Percentiles rank a stretch among this genome's conserved stretches.
These are phyloP conservation scores for Zalaria sp. DNA, from an alignment of 2,329 filamentous ascomycete species.

Conservation along the genomic window DNA sequence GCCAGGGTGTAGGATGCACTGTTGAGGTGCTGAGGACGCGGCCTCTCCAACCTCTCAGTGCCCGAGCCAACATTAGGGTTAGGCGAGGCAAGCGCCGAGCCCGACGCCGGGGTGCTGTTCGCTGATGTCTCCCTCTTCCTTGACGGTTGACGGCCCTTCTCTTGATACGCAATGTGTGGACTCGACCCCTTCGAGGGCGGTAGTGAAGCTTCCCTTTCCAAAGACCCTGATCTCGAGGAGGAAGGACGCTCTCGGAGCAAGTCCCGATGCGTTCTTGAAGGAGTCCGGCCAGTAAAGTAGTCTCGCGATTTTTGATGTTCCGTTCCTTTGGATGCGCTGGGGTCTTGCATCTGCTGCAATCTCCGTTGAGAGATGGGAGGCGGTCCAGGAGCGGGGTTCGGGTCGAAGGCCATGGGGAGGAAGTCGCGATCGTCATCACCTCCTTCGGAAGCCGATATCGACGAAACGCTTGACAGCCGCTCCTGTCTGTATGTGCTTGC, in stretches of 20 bases:
- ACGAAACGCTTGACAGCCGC: constrained; percentile 54
- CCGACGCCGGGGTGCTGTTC: constrained; percentile 12
- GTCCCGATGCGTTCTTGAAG: constrained; percentile 23
- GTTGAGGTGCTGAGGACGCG: constrained; percentile 13
- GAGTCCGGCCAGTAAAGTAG: constrained; percentile 26
- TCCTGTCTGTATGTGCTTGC: constrained; percentile 66
- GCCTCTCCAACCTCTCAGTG: constrained; percentile 33
- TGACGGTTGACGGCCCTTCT: constrained; percentile 56
- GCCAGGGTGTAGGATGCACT: constrained; percentile 13
- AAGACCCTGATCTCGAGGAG: constrained; percentile 30
- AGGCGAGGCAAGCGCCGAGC: constrained; percentile 14
- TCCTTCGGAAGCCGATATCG: constrained; percentile 37
- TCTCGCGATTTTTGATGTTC: constrained; percentile 23
- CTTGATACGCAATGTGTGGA: constrained; percentile 86
- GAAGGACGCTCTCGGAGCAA: constrained; percentile 21
- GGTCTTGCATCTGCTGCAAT: constrained; percentile 1
- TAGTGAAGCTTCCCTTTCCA: constrained; percentile 22
- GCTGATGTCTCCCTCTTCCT: constrained; percentile 24
- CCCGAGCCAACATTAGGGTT: constrained; percentile 10
- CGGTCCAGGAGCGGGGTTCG: constrained; percentile 22
- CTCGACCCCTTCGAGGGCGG: constrained; percentile 27
- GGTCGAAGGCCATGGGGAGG: constrained; percentile 37
- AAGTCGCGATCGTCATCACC: constrained; percentile 41
- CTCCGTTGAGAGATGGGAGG: constrained; percentile 5
- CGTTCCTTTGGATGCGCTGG: constrained; percentile 7